Conservation (phyloP, 2,329 filamentous ascomycete genomes). For the Mariannaea elegans region DNA sequence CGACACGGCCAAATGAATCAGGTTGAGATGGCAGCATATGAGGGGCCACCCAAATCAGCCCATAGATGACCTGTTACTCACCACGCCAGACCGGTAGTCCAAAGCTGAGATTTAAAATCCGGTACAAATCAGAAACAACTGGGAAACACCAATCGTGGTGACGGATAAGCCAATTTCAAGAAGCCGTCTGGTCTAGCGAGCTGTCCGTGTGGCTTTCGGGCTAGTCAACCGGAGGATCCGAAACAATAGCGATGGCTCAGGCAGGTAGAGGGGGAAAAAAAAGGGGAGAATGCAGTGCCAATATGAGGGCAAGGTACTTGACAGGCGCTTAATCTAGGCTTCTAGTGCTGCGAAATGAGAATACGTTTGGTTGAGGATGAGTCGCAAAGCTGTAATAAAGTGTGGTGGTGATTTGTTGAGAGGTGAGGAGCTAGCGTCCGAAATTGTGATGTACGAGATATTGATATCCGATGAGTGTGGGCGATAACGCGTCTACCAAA, state of each 20-base stretch:
- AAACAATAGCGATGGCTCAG: slow-evolving; percentile 17
- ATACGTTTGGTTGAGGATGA: not conserved
- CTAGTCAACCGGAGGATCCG: slow-evolving; percentile 30
- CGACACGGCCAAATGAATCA: slow-evolving; percentile 1
- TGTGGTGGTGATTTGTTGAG: not conserved
- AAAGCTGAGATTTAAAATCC: not conserved
- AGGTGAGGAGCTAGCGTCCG: not conserved
- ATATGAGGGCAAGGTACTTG: not conserved
- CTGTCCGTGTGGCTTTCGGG: slow-evolving; percentile 25
- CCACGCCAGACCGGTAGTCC: not conserved
- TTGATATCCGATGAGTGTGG: not conserved
- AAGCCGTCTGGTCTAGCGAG: slow-evolving; percentile 4
- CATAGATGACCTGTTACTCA: slow-evolving; percentile 13
- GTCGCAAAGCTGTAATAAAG: not conserved
- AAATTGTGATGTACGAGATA: not conserved
- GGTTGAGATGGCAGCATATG: slow-evolving; percentile 5
- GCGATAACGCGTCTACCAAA: not conserved
- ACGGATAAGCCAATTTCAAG: slow-evolving; percentile 7
- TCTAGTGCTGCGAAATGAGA: not conserved
- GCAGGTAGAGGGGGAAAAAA: slow-evolving; percentile 6
- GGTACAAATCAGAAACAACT: not conserved
- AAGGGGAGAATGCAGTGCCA: slow-evolving; percentile 1
- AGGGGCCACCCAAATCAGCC: slow-evolving; percentile 8
- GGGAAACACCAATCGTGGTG: not conserved
- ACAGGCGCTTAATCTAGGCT: not conserved